Evolutionary conservation across 257 asterid genomes (phyloP).

Genomic region (Solanum gracilifrons): DNA sequence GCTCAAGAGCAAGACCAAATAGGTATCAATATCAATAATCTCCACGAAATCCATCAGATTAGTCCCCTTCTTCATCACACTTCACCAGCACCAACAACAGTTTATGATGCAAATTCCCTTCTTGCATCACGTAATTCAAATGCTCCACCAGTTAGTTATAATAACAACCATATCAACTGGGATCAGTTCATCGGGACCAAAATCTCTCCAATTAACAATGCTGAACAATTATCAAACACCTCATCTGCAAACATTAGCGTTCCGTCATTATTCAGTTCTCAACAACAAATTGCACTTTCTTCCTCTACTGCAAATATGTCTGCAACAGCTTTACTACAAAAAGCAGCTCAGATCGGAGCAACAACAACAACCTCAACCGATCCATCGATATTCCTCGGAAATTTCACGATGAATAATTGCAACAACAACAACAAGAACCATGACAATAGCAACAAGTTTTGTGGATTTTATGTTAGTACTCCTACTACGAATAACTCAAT

Average conservation of each 20-base stretch:
- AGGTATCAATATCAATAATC: conserved; percentile 20
- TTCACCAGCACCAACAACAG: neutral
- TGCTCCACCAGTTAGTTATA: conserved; percentile 16
- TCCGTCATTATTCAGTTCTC: conserved; percentile 55
- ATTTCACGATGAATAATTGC: conserved; percentile 26
- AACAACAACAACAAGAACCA: neutral
- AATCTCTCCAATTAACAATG: conserved; percentile 3
- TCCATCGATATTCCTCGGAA: conserved; percentile 29
- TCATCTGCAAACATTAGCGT: conserved; percentile 15
- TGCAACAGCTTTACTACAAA: conserved; percentile 82
- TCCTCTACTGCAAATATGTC: conserved; percentile 32
- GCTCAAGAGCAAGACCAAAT: conserved; percentile 21
- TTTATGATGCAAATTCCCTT: conserved; percentile 13
- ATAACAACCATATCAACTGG: conserved; percentile 31
- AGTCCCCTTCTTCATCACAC: conserved; percentile 6
- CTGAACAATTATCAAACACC: conserved; percentile 11
- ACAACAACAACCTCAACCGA: conserved; percentile 39
- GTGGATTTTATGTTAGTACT: conserved; percentile 32
- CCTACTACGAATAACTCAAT: conserved; percentile 13
- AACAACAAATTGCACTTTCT: neutral
- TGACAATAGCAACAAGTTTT: conserved; percentile 21
- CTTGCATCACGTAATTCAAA: conserved; percentile 11
- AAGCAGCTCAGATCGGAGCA: conserved; percentile 70
- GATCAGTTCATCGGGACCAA: conserved; percentile 33
- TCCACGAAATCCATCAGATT: conserved; percentile 33